A percentile compares a stretch with the other conserved stretches of the same genome.
Evolutionary conservation across 2,329 filamentous ascomycete genomes (phyloP).

Genomic region (Apiospora phragmitis): DNA sequence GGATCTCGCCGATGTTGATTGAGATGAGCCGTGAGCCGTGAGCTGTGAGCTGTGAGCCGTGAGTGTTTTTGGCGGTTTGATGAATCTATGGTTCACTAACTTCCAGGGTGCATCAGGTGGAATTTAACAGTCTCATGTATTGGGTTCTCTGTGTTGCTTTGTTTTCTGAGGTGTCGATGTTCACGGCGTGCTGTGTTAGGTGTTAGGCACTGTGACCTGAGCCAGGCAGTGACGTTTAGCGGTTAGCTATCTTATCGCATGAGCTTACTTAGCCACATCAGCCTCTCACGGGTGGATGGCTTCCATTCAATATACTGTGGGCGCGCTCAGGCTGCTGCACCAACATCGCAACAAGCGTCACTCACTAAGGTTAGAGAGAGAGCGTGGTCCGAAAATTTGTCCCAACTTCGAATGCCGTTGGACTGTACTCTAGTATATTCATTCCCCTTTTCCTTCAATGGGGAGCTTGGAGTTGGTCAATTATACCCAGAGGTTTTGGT

Average conservation of each 20-base stretch:
- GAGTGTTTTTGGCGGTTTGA: not conserved
- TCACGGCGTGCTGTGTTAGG: not conserved
- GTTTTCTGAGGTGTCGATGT: not conserved
- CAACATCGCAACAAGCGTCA: too few species aligned
- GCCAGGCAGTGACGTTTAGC: not conserved
- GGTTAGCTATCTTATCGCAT: not conserved
- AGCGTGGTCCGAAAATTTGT: not conserved
- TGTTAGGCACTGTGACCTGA: not conserved
- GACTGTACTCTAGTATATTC: not conserved
- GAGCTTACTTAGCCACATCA: not conserved
- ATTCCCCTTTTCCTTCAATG: not conserved
- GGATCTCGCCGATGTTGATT: not conserved
- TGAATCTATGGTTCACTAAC: not conserved
- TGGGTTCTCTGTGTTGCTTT: not conserved
- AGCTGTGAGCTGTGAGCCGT: not conserved
- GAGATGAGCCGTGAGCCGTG: not conserved
- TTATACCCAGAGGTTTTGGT: not conserved
- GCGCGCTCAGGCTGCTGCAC: too few species aligned
- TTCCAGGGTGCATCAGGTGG: not conserved
- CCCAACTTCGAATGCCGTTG: not conserved
- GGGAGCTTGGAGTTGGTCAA: conserved; percentile 3
- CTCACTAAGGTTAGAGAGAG: too few species aligned
- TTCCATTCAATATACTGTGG: too few species aligned
- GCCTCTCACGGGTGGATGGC: not conserved
- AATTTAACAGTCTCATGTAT: not conserved